Conservation (phyloP, 73 alveolate species). For the Urostyla sp. region DNA sequence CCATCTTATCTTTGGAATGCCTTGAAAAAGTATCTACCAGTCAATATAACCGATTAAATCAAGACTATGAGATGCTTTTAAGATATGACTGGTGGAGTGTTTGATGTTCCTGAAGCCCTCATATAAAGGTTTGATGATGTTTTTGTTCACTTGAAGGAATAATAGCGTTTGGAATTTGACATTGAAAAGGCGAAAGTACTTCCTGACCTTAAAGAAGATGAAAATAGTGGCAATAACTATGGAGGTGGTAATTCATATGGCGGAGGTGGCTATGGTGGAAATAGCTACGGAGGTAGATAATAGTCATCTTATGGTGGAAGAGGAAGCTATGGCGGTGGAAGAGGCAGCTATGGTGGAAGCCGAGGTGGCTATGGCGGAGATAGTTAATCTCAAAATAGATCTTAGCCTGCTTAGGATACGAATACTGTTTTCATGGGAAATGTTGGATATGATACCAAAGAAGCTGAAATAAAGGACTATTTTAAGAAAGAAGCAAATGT, state of each 20-base stretch:
- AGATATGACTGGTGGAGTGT: slow-evolving; percentile 53
- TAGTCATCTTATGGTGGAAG: neutral
- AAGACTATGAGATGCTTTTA: slow-evolving; percentile 48
- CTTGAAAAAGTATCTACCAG: slow-evolving; percentile 32
- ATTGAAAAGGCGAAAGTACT: slow-evolving; percentile 56
- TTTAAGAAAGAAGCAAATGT: slow-evolving; percentile 33
- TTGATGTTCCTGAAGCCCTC: slow-evolving; percentile 60
- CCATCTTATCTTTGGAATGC: slow-evolving; percentile 37
- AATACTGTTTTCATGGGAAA: slow-evolving; percentile 53
- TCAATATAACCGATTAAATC: neutral
- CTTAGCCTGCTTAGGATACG: neutral
- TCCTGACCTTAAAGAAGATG: slow-evolving; percentile 60
- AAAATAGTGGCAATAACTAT: neutral
- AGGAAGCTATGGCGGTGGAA: slow-evolving; percentile 11
- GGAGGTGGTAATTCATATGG: slow-evolving; percentile 1
- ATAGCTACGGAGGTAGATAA: slow-evolving; percentile 27
- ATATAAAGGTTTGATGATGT: slow-evolving; percentile 24
- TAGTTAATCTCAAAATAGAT: neutral
- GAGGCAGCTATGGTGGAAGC: slow-evolving; percentile 40
- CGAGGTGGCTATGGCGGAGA: slow-evolving; percentile 17
- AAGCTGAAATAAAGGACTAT: slow-evolving; percentile 13
- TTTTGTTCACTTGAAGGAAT: slow-evolving; percentile 28
- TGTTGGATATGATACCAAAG: slow-evolving; percentile 42
- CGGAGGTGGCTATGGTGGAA: slow-evolving; percentile 40
- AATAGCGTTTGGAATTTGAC: slow-evolving; percentile 27